Percentiles rank a stretch among this genome's conserved stretches.
Conservation (phyloP, 1,284 basidiomycete genomes). For the Melampsora occidentalis region DNA sequence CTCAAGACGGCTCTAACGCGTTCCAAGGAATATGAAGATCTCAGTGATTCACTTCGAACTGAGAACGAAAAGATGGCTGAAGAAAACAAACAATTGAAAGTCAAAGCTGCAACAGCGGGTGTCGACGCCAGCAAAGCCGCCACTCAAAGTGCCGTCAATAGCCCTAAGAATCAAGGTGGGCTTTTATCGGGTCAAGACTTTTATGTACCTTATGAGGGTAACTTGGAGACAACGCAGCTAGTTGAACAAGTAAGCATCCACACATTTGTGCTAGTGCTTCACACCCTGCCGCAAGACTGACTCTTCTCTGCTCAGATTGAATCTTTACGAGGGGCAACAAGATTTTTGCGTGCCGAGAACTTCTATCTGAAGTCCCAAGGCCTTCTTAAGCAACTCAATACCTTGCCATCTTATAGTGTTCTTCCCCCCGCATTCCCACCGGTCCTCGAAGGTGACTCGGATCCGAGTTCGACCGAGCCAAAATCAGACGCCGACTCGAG, state of each 20-base stretch:
- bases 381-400: constrained; percentile 73
- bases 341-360: constrained; percentile 86
- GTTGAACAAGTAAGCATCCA: constrained; percentile 68
- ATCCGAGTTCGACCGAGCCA: not conserved
- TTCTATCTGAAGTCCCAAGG: constrained; percentile 84
- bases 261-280: constrained; percentile 29
- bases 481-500: not conserved
- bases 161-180: constrained; percentile 14
- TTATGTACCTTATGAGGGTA: constrained; percentile 67
- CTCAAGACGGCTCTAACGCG: constrained; percentile 32
- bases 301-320: constrained; percentile 65
- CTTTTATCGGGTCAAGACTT: constrained; percentile 56
- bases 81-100: constrained; percentile 2
- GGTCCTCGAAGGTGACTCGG: constrained; percentile 21
- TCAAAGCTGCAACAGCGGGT: not conserved
- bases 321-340: constrained; percentile 79
- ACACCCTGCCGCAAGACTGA: not conserved
- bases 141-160: constrained; percentile 30
- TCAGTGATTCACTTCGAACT: constrained; percentile 83
- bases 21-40: constrained; percentile 68
- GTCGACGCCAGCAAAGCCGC: constrained; percentile 42
- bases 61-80: constrained; percentile 77
- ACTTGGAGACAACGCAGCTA: constrained; percentile 76
- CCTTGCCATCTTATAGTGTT: constrained; percentile 61
- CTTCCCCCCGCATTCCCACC: constrained; percentile 56